Conservation (phyloP, 1,139 yeast genomes). For the Debaryomyces coudertii region DNA sequence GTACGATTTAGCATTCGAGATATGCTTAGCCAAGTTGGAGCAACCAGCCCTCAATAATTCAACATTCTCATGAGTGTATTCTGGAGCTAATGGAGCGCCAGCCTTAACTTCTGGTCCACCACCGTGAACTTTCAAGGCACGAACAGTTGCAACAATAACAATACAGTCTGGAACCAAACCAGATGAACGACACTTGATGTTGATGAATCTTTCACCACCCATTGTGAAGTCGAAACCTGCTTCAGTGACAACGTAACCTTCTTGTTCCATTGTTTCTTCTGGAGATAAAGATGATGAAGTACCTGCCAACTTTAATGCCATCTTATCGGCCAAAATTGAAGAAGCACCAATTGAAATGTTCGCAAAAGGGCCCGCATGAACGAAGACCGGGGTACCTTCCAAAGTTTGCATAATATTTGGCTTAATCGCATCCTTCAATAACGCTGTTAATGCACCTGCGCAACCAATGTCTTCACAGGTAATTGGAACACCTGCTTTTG, state of each 20-base stretch:
- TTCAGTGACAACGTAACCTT: constrained; percentile 94
- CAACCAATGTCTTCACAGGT: constrained; percentile 97
- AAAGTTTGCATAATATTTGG: constrained; percentile 98
- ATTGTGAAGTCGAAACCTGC: constrained; percentile 99
- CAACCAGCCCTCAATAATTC: constrained; percentile 86
- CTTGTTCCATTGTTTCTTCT: constrained; percentile 59
- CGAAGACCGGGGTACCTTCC: constrained; percentile 97
- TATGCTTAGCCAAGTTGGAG: constrained; percentile 89
- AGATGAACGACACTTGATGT: constrained; percentile 93
- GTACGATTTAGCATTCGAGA: constrained; percentile 79
- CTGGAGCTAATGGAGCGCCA: constrained; percentile 87
- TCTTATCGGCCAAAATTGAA: constrained; percentile 91
- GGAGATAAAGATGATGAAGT: constrained; percentile 51
- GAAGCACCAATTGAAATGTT: constrained; percentile 97
- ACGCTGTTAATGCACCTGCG: constrained; percentile 96
- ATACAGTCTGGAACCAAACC: constrained; percentile 91
- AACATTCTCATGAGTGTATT: constrained; percentile 81
- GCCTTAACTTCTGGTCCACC: constrained; percentile 99
- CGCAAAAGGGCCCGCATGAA: constrained; percentile 99
- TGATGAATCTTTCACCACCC: constrained; percentile 98
- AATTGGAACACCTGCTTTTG: constrained; percentile 80
- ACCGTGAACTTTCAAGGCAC: constrained; percentile 97
- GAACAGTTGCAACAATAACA: constrained; percentile 94
- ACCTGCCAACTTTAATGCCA: constrained; percentile 93
- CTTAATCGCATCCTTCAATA: constrained; percentile 94